Base-by-base conservation (phyloP, 2,329 filamentous ascomycete genomes). In the Colletotrichum magnum region DNA sequence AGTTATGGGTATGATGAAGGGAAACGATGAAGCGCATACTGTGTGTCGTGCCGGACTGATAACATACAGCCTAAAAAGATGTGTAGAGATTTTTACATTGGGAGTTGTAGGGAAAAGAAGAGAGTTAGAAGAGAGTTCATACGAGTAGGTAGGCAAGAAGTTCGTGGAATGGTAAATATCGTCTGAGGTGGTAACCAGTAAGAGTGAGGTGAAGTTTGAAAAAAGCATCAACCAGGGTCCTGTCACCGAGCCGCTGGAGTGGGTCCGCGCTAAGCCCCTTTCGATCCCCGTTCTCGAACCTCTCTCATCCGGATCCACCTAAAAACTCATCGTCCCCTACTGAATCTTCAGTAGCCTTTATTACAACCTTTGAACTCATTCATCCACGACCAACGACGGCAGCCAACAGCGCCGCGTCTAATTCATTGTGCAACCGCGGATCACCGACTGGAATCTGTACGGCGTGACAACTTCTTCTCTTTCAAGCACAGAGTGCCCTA, bases 321-420 rank as follows among this genome's bases (percentile, higher is more conserved):
- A 69, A 69, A 69, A 69, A 66, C 66, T 69, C 66, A 61, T 69
- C 58, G 26, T 65, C 26, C 36, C 13, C 36, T n/a, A 18, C 15
- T 21, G 4, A 24, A 12, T 16, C 60, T 64, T 52, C 57, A 66
- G 41, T 15, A 21, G 39, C 58, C 52, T 51, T 51, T 51, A 24
- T 18, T 18, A 59, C 32, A 64, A 28, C 36, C 58, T 26, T 52
- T 39, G 36, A 41, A 9, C 24, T 24, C 41, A 9, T 24, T 24
- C 41, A 58, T 48, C 28, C 32, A 36, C 32, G 32, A 58, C 45
- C 28, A 16, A 39, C 13, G 58, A 24, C 41, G 12, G 26, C 15
- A 21, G 21, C 18, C 13, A 16, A 24, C 7, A 24, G 45, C 45
- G 45, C 15, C 16, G 45, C 45, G 45, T 36, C 1, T 36, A 10